phyloP scores from a whole-genome alignment of 2,329 filamentous ascomycete species.

The Penicillium brevicompactum region DNA sequence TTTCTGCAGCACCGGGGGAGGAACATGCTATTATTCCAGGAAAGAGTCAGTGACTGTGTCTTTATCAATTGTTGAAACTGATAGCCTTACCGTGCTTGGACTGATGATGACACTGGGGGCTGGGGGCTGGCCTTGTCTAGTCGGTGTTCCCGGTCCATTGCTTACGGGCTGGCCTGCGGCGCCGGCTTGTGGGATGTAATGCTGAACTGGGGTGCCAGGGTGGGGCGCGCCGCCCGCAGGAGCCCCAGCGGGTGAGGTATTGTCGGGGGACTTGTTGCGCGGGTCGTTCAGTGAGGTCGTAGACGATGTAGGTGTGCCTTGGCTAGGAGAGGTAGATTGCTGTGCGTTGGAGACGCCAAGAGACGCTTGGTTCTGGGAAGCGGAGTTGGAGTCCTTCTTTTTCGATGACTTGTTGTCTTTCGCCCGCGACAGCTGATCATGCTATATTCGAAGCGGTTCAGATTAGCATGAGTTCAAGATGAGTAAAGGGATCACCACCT shows the following conservation, averaged over 20 bases:
- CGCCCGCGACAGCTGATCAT: conserved; percentile 85
- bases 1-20: conserved; percentile 93
- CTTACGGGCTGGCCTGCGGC: conserved; percentile 38
- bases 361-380: conserved; percentile 70
- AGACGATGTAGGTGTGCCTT: conserved; percentile 82
- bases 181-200: conserved; percentile 41
- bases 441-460: conserved; percentile 43
- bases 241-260: conserved; percentile 34
- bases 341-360: conserved; percentile 50
- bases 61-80: conserved; percentile 3
- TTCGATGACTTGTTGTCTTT: conserved; percentile 84
- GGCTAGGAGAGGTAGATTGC: conserved; percentile 62
- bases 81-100: conserved; percentile 77
- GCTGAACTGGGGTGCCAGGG: conserved; percentile 37
- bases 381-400: conserved; percentile 67
- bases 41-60: conserved; percentile 6
- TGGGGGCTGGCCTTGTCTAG: conserved; percentile 62
- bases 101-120: conserved; percentile 92
- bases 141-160: conserved; percentile 63
- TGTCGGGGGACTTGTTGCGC: conserved; percentile 71
- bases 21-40: conserved; percentile 68
- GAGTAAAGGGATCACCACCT: conserved; percentile 7
- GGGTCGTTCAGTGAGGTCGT: conserved; percentile 82
- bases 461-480: conserved; percentile 10
- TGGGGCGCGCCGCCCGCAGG: conserved; percentile 31